Percentiles rank a stretch among this genome's conserved stretches.
Evolutionary conservation across 192 early-diverging fungal genomes (phyloP).

Genomic region (Irineochytrium annulatum): DNA sequence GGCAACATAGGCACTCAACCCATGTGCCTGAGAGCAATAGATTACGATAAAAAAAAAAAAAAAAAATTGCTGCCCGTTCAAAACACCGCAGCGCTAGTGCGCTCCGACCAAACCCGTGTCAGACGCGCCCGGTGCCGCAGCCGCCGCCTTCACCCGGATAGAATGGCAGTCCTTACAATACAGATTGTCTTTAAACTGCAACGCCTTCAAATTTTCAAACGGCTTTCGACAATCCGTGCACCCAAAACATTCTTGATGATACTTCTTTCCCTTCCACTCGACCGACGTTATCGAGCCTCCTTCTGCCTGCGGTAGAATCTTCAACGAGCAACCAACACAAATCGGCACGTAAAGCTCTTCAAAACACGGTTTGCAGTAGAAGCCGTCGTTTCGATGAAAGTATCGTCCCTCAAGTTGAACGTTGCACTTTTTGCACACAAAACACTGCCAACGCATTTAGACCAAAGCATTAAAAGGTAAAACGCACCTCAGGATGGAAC

Average conservation of each 20-base stretch:
- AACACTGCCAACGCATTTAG: conserved; percentile 3
- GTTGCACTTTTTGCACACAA: conserved; percentile 13
- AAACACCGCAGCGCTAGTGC: not conserved
- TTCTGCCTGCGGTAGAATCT: conserved; percentile 14
- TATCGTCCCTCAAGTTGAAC: conserved; percentile 11
- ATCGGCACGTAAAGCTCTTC: conserved; percentile 13
- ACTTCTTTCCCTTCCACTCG: conserved; percentile 26
- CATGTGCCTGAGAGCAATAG: too few relatives aligned
- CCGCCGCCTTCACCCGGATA: conserved; percentile 3
- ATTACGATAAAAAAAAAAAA: not conserved
- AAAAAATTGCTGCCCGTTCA: not conserved
- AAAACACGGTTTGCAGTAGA: conserved; percentile 19
- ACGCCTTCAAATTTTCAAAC: conserved; percentile 19
- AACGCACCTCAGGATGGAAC: conserved; percentile 14
- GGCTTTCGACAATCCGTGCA: conserved; percentile 23
- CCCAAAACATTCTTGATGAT: conserved; percentile 20
- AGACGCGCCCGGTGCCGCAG: not conserved
- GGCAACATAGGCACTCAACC: too few relatives aligned
- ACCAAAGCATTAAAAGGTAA: not conserved
- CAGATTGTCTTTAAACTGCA: conserved; percentile 22
- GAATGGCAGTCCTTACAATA: conserved; percentile 18
- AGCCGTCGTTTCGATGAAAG: conserved; percentile 8
- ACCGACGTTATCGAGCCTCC: conserved; percentile 13
- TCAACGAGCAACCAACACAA: conserved; percentile 1
- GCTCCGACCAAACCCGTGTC: not conserved